A percentile compares a stretch with the other conserved stretches of the same genome.
Conservation (phyloP, 2,329 filamentous ascomycete species). For the Pseudopithomyces maydicus region DNA sequence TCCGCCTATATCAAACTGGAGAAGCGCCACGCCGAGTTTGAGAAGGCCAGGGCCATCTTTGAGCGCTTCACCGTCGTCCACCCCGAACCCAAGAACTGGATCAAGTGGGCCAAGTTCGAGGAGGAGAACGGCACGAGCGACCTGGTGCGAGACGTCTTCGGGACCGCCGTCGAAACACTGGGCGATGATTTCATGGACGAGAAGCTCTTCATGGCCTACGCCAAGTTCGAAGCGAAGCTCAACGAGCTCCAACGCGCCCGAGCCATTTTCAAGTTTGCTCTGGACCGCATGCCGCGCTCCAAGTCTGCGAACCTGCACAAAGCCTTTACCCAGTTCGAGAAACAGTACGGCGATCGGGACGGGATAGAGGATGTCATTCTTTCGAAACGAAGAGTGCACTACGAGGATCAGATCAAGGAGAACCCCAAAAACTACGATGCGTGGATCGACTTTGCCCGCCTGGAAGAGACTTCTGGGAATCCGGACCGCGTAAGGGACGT, state of each 20-base stretch:
- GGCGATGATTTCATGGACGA: constrained; percentile 97
- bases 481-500: constrained; percentile 84
- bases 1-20: constrained; percentile 95
- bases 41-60: constrained; percentile 88
- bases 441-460: constrained; percentile 92
- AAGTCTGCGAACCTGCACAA: constrained; percentile 86
- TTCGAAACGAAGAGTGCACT: constrained; percentile 90
- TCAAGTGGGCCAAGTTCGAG: constrained; percentile 98
- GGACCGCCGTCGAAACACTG: constrained; percentile 82
- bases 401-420: constrained; percentile 91
- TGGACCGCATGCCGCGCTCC: constrained; percentile 88
- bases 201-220: constrained; percentile 92
- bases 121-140: constrained; percentile 94
- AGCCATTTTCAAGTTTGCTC: constrained; percentile 95
- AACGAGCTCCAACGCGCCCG: constrained; percentile 94
- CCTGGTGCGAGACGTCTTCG: constrained; percentile 88
- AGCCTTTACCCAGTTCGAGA: constrained; percentile 96
- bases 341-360: constrained; percentile 92
- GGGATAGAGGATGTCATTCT: constrained; percentile 95
- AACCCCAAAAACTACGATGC: constrained; percentile 96
- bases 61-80: constrained; percentile 89
- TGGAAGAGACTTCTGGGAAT: constrained; percentile 87
- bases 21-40: constrained; percentile 91
- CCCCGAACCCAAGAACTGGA: constrained; percentile 94
- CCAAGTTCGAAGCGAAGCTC: constrained; percentile 90